Evolutionary conservation across 441 rosid species (phyloP), one percentile per base, ranked within the genome.

Genomic region (Kokia cookei): DNA sequence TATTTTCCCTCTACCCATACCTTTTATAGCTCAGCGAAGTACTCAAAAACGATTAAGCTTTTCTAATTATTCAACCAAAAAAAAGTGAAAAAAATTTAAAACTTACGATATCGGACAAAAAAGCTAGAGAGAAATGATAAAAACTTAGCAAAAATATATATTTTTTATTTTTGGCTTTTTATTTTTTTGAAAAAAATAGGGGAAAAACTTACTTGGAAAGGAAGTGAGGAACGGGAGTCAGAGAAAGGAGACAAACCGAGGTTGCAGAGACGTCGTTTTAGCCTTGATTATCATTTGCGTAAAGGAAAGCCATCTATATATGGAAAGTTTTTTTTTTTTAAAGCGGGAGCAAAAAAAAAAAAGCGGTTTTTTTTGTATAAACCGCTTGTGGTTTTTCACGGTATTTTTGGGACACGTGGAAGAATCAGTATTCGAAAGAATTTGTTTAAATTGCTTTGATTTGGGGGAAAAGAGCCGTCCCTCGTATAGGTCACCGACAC

Each of bases 1-100:
- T 72, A 92, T 89, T 77, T 92, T 90, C 47, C 97, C 95, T 83
- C 97, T 89, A 78, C 93, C 95, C 95, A 90, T 92, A 62, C 53
- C 32, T 54, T 63, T 53, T 32, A 32, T 32, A 14, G 9, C 17
- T 35, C 17, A 7, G 12, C 40, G 71, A 8, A 12, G 57, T 40
- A n/a, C 13, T 70, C 24, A 10, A 14, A 40, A 17, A 40, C 42
- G 17, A 60, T n/a, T 60, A 19, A 13, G n/a, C 29, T 43, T 40
- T 40, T 55, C 57, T 45, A 24, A 45, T 53, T 55, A 12, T 22
- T 19, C 64, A 43, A 70, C 29, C 7, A 73, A 27, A 3, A 2
- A 35, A 8, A n/a, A 11, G 7, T 43, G 1, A 14, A 12, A 4
- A 22, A 67, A 69, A 43, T 51, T 9, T 5, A 29, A 8, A 69